These are phyloP conservation scores for Neopestalotiopsis rosae DNA, from an alignment of 2,329 filamentous ascomycete species.

Conservation along the genomic window DNA sequence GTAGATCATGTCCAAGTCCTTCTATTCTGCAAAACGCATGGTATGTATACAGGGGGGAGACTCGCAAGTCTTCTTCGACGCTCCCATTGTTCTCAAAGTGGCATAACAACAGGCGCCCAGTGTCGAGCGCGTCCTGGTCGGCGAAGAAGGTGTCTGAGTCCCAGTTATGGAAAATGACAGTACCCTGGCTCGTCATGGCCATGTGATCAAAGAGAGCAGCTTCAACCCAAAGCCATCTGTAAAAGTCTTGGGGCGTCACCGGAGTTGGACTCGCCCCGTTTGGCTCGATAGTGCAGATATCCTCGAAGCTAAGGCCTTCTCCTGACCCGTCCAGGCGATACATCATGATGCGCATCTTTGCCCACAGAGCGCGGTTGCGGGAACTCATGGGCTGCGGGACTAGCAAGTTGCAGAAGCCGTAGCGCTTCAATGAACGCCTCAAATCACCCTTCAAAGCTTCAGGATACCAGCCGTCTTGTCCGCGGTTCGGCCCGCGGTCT, in stretches of 20 bases:
- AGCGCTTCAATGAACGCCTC: background rate
- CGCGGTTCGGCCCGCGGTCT: background rate
- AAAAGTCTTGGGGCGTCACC: background rate
- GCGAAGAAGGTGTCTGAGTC: background rate
- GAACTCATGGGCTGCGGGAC: background rate
- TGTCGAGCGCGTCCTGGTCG: conserved; percentile 3
- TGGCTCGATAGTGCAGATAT: background rate
- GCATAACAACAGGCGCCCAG: background rate
- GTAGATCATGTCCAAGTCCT: background rate
- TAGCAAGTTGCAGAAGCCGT: conserved; percentile 5
- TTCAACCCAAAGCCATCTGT: background rate
- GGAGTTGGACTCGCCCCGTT: background rate
- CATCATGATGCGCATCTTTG: conserved; percentile 4
- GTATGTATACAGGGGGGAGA: conserved; percentile 1
- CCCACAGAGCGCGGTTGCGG: conserved; percentile 2
- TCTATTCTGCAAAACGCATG: background rate
- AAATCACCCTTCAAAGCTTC: background rate
- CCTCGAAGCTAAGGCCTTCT: background rate
- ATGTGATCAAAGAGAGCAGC: conserved; percentile 1
- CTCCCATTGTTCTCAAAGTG: conserved; percentile 5
- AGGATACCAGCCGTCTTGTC: background rate
- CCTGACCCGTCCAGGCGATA: conserved; percentile 2
- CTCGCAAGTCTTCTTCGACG: background rate
- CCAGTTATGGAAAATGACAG: conserved; percentile 1
- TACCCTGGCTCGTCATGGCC: conserved; percentile 5